phyloP scores from a whole-genome alignment of 371 early-diverging fungal species.

The Coemansia sp. region DNA sequence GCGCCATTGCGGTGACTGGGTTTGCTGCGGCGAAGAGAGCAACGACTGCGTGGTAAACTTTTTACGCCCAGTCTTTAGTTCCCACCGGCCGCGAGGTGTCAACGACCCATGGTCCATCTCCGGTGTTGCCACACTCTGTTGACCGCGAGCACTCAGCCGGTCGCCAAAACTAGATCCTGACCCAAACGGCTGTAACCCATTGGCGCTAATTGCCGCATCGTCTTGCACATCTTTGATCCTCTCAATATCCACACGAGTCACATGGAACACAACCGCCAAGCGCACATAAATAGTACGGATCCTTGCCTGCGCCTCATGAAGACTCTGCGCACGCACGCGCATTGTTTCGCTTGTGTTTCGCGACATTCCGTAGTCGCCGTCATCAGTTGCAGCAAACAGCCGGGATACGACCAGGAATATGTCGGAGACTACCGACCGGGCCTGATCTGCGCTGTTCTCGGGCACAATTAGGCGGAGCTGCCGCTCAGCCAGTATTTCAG shows the following conservation, averaged over 20 bases:
- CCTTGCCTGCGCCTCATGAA: slow-evolving; percentile 23
- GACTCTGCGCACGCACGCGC: slow-evolving; percentile 16
- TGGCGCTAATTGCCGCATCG: not conserved
- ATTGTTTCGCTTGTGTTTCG: slow-evolving; percentile 14
- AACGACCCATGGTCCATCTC: slow-evolving; percentile 40
- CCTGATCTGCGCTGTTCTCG: slow-evolving; percentile 22
- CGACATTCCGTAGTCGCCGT: not conserved
- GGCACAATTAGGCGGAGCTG: slow-evolving; percentile 35
- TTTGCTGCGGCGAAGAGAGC: slow-evolving; percentile 11
- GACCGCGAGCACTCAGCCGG: slow-evolving; percentile 18
- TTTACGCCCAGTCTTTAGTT: slow-evolving; percentile 36
- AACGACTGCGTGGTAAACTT: slow-evolving; percentile 46
- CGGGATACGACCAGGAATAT: slow-evolving; percentile 18
- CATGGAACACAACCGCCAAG: slow-evolving; percentile 24
- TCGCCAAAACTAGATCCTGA: slow-evolving; percentile 15
- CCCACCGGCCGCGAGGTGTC: slow-evolving; percentile 47
- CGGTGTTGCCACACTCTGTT: slow-evolving; percentile 9
- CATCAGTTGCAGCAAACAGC: slow-evolving; percentile 14
- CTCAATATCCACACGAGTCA: slow-evolving; percentile 16
- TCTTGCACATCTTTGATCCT: slow-evolving; percentile 18
- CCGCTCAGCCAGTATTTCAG: slow-evolving; percentile 28
- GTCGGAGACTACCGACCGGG: slow-evolving; percentile 14
- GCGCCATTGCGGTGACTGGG: slow-evolving; percentile 10
- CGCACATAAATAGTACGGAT: slow-evolving; percentile 13
- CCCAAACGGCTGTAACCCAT: slow-evolving; percentile 5